phyloP scores from a whole-genome alignment of 768 basidiomycete genomes.

The Leccinellum albellum region DNA sequence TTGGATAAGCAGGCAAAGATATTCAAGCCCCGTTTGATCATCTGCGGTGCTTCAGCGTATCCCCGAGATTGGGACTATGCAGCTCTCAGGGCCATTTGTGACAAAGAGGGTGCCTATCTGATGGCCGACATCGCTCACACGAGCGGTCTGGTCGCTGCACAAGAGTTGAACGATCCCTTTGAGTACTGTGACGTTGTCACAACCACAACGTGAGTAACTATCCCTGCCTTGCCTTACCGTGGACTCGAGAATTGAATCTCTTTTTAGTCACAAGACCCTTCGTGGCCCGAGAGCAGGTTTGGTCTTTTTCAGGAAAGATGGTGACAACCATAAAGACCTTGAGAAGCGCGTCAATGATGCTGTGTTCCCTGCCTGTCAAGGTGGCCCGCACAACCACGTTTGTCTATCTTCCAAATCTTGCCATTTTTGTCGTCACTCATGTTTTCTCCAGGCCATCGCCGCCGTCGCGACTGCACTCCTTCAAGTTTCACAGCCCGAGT shows the following conservation, averaged over 20 bases:
- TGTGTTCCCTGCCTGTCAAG: constrained; percentile 99
- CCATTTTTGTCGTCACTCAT: not conserved
- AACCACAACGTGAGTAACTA: constrained; percentile 79
- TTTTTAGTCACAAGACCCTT: constrained; percentile 87
- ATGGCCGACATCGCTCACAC: constrained; percentile 99
- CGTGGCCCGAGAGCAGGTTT: constrained; percentile 97
- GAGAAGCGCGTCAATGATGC: constrained; percentile 98
- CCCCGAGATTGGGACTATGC: constrained; percentile 98
- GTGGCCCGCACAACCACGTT: constrained; percentile 98
- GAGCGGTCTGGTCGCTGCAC: constrained; percentile 89
- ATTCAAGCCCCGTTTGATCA: constrained; percentile 92
- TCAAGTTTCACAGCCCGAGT: constrained; percentile 87
- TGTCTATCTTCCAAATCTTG: constrained; percentile 20
- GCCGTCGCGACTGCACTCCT: constrained; percentile 89
- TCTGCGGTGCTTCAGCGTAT: constrained; percentile 98
- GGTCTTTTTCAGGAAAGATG: constrained; percentile 97
- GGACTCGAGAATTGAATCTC: not conserved
- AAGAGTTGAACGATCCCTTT: constrained; percentile 88
- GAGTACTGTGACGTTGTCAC: constrained; percentile 96
- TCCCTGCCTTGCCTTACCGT: not conserved
- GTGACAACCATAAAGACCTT: constrained; percentile 74
- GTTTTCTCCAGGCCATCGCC: constrained; percentile 72
- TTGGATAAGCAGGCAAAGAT: constrained; percentile 84
- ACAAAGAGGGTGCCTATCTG: constrained; percentile 86
- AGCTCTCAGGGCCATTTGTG: constrained; percentile 72